Base-by-base conservation (phyloP, 2,329 filamentous ascomycete species). In the Colletotrichum higginsianum region DNA sequence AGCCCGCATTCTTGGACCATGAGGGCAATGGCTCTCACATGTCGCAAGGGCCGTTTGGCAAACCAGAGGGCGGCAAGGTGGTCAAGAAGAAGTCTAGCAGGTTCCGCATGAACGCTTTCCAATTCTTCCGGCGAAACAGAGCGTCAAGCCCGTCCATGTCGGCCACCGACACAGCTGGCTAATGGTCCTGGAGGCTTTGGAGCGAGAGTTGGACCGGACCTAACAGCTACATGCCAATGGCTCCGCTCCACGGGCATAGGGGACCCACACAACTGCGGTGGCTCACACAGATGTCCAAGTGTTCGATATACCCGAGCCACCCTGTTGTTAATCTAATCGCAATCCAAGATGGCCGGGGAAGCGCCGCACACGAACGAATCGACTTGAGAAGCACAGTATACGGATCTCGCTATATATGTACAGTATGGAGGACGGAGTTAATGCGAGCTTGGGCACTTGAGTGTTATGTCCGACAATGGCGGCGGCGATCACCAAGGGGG, bases 1-100 rank as follows among this genome's bases (percentile, higher is more conserved):
- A 73, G 46, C 40, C 64, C 30, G 26, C 44, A 16, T 53, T 67
- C 23, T 57, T 61, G 55, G 65, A 73, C 38, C 73, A 75, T 18
- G 68, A 66, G 4, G 73, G 73, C 15, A 75, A 68, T 26, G 60
- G 58, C 69, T 21, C 57, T 72, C 57, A 76, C 64, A 80, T 79
- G 7, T 79, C 79, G 18, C 84, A 83, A 58, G 83, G 83, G 64
- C 82, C 84, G 76, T 82, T 84, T 30, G 82, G 86, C 30, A 86
- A 85, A 72, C 83, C 84, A 9, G 85, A 89, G 42, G 73, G 71
- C 16, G 82, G 82, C 61, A 87, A 84, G 72, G 80, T 83, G 15
- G 80, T 92, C 21, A 89, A 86, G 78, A 92, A 92, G 81, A 90
- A 89, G 79, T 84, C 89, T 6, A 91, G 89, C 76, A 84, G 89